These are phyloP conservation scores for Peniophora sp. DNA, from an alignment of 1,284 basidiomycete species.

Conservation along the genomic window DNA sequence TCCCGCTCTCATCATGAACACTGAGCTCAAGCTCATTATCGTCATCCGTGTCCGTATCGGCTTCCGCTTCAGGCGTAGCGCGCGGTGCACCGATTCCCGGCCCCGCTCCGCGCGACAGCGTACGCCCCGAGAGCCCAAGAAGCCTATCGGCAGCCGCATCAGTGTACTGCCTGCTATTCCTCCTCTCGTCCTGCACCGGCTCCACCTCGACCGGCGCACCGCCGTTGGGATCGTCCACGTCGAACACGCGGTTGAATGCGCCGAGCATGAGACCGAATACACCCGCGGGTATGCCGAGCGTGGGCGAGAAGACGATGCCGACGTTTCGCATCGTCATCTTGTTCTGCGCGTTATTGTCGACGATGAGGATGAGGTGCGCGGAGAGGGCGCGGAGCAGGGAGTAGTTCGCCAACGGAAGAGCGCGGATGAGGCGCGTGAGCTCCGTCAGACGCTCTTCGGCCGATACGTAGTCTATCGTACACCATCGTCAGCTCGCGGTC, in stretches of 20 bases:
- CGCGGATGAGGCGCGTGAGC: slow-evolving; percentile 78
- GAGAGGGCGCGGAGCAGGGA: slow-evolving; percentile 88
- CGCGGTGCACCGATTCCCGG: neutral
- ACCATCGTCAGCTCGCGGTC: slow-evolving; percentile 5
- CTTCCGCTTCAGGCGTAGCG: slow-evolving; percentile 38
- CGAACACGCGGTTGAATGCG: slow-evolving; percentile 87
- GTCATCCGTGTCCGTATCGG: slow-evolving; percentile 58
- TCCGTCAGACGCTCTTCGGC: slow-evolving; percentile 83
- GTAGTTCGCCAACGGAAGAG: slow-evolving; percentile 89
- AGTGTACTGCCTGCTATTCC: slow-evolving; percentile 74
- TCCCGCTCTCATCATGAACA: slow-evolving; percentile 57
- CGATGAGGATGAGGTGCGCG: slow-evolving; percentile 93
- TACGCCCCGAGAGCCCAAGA: slow-evolving; percentile 64
- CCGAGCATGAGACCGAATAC: slow-evolving; percentile 90
- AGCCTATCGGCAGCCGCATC: slow-evolving; percentile 73
- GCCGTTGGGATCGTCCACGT: slow-evolving; percentile 44
- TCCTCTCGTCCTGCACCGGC: slow-evolving; percentile 30
- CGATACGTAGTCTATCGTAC: slow-evolving; percentile 83
- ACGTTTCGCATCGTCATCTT: slow-evolving; percentile 99
- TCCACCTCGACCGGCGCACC: slow-evolving; percentile 19
- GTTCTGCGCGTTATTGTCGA: slow-evolving; percentile 84
- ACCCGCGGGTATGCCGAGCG: slow-evolving; percentile 89
- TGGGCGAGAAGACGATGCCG: slow-evolving; percentile 96
- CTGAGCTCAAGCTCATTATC: neutral
- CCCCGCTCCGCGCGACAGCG: slow-evolving; percentile 34